Conservation (phyloP, 768 basidiomycete genomes). For the Coprinellus micaceus region DNA sequence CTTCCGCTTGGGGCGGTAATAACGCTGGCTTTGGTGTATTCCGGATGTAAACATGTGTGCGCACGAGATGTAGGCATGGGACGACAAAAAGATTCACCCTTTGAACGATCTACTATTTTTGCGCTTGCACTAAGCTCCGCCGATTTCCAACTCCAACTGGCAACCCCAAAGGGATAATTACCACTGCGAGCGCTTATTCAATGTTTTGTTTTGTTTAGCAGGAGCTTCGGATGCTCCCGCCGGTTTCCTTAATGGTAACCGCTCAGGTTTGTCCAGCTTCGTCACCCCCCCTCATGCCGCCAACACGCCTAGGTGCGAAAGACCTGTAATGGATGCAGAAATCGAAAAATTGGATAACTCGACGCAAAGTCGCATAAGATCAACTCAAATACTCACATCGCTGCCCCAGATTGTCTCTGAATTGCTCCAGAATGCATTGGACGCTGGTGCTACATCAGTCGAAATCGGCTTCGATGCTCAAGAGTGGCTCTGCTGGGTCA, state of each 20-base stretch:
- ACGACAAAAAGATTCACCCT: too few species aligned
- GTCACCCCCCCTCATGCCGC: neutral
- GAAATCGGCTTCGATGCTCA: conserved; percentile 70
- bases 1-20: conserved; percentile 69
- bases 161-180: too few species aligned
- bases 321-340: neutral
- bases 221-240: too few species aligned
- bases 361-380: conserved; percentile 74
- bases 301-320: too few species aligned
- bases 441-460: conserved; percentile 68
- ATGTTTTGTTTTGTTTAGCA: too few species aligned
- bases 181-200: too few species aligned
- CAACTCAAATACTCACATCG: conserved; percentile 80
- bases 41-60: conserved; percentile 87
- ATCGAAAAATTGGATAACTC: conserved; percentile 51
- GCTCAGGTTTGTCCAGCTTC: neutral
- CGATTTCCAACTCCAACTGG: too few species aligned
- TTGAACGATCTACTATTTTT: too few species aligned
- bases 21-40: conserved; percentile 82
- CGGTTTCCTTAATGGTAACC: too few species aligned
- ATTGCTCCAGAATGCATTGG: conserved; percentile 86
- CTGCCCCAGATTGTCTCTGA: conserved; percentile 78
- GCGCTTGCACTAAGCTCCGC: too few species aligned
- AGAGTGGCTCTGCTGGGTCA: conserved; percentile 81
- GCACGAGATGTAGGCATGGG: too few species aligned